Percentiles rank a stretch among this genome's conserved stretches.
Evolutionary conservation across 2,329 filamentous ascomycete species (phyloP).

Genomic region (Monosporascus sp.): DNA sequence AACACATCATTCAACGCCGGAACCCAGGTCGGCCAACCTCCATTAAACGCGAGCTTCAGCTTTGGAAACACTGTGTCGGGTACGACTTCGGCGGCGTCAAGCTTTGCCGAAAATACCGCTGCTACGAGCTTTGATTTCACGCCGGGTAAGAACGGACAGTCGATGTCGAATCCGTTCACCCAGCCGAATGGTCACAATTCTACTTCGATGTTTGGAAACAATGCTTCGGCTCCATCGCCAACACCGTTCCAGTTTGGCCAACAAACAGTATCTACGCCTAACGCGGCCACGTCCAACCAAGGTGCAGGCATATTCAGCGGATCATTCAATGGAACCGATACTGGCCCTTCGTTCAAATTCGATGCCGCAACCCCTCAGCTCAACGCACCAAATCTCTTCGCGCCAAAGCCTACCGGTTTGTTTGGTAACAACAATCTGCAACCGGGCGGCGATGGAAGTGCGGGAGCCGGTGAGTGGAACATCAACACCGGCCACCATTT

Average conservation of each 20-base stretch:
- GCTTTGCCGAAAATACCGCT: conserved; percentile 19
- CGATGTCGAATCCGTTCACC: conserved; percentile 30
- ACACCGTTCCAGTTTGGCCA: conserved; percentile 22
- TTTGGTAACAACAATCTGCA: conserved; percentile 16
- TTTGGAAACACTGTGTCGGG: conserved; percentile 22
- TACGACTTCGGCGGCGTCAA: conserved; percentile 12
- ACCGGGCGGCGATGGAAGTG: conserved; percentile 31
- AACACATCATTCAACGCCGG: neutral
- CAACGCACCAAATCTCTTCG: conserved; percentile 19
- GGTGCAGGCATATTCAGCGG: conserved; percentile 17
- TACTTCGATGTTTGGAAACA: conserved; percentile 15
- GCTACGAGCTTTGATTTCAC: conserved; percentile 33
- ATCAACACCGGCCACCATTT: neutral
- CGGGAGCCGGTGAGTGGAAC: conserved; percentile 37
- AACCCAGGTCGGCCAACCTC: neutral
- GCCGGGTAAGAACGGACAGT: conserved; percentile 24
- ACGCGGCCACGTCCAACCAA: conserved; percentile 15
- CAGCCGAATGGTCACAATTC: conserved; percentile 11
- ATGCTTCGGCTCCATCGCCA: conserved; percentile 13
- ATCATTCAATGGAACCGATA: conserved; percentile 21
- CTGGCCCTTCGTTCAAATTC: conserved; percentile 33
- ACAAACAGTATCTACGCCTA: conserved; percentile 18
- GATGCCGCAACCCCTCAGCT: conserved; percentile 24
- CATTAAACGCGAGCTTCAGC: conserved; percentile 11
- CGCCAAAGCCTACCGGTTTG: conserved; percentile 23